Base-by-base conservation (phyloP, 2,329 filamentous ascomycete species). In the Pestalotiopsis sp. region DNA sequence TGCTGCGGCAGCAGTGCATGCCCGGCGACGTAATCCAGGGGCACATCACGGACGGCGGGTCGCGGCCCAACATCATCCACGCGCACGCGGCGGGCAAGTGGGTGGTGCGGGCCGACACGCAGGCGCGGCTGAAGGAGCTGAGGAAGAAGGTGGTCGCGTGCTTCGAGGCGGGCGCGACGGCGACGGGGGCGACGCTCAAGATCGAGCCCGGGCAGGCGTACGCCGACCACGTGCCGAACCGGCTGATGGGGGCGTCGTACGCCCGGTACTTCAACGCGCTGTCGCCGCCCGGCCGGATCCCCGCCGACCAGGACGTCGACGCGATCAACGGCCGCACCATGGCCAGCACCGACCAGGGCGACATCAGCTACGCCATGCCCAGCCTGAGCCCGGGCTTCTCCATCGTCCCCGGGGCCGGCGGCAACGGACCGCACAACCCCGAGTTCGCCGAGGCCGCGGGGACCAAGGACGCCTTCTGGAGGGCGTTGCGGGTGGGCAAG, bases 281-380 rank as follows among this genome's bases (percentile, higher is more conserved):
- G 52, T 79, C 72, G 60, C 82, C 71, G 73, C 79, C 69, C 52
- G 78, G 73, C 57, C 74, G 23, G 66, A 82, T 81, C 70, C 75
- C 79, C 0, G 70, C 70, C 1, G 78, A 82, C 38, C 78, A 79
- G 12, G 81, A 83, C 2, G 63, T 82, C 6, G 84, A 85, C 68
- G 77, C 81, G 66, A 75, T 81, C 11, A 73, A 76, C 3, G 83
- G 83, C 0, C 74, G 77, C 27, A 84, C 82, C n/a, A 82, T 80
- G 73, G 87, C 87, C 4, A 88, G 85, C 71, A 89, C 87, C 0
- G 88, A 90, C 73, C 87, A 89, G 77, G 88, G 88, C 0, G 83
- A 90, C 70, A 77, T 90, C 66, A 88, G 85, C 71, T 85, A 90
- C 72, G 85, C 81, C 1, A 82, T 89, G 80, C 88, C 88, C 52